Evolutionary conservation across 768 basidiomycete genomes (phyloP), one percentile per base, ranked within the genome.

Genomic region (Leucocoprinus birnbaumii): DNA sequence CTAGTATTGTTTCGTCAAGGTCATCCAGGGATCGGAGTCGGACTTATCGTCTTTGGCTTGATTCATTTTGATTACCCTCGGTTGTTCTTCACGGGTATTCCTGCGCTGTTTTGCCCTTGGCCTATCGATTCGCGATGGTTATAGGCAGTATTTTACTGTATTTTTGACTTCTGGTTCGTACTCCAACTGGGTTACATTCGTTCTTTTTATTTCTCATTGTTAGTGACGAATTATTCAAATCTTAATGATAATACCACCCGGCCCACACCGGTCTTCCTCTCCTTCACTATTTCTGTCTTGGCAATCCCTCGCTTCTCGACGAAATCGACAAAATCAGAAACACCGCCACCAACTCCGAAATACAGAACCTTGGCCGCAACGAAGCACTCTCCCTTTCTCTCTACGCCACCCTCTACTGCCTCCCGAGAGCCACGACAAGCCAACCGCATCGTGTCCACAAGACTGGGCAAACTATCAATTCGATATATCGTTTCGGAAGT

Each of bases 401-500:
- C 50, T 11, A 21, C 26, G 10, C 10, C 14, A 3, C n/a, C 53
- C 47, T 58, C 38, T 14, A 10, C 38, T n/a, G 8, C 16, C 9
- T 5, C 16, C n/a, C 16, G 38, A 3, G 38, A 38, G n/a, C 38
- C 38, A 38, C 38, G 40, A 53, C 73, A 74, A 11, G 79, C 74
- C 0, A 64, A 55, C 48, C 71, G 69, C 66, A 91, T 63, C 18
- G 88, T 66, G 34, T 69, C 61, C 19, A 90, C 68, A 40, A 99
- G 73, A 24, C 84, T 71, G 0, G 72, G 71, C 2, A 96, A 75
- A 58, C 81, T 86, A 1, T 83, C 79, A 10, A 75, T 71, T 24
- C 84, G 77, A 65, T 99, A 98, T 19, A 98, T 92, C 38, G 96
- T 98, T 71, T 99, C 96, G 22, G 91, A 91, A 0, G 94, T 93